phyloP scores from a whole-genome alignment of 179 eudicot genomes.

The Beta lomatogona region DNA sequence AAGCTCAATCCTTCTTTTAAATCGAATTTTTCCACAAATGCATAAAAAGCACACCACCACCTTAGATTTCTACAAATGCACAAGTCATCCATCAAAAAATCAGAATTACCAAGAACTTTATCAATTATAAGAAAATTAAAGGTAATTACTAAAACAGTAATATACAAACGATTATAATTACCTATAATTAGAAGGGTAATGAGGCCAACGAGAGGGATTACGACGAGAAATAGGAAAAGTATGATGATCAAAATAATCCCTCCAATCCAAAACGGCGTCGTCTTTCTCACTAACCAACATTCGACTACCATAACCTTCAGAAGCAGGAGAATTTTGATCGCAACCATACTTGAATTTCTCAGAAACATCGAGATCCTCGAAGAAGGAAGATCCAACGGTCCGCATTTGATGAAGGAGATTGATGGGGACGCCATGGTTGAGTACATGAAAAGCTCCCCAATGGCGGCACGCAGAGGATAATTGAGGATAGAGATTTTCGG shows the following conservation, averaged over 20 bases:
- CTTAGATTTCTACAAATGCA: too few relatives aligned
- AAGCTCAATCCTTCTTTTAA: background rate
- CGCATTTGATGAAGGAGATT: conserved; percentile 54
- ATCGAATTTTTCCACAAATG: too few relatives aligned
- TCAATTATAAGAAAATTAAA: background rate
- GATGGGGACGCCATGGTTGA: conserved; percentile 63
- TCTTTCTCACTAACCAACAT: conserved; percentile 65
- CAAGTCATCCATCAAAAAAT: too few relatives aligned
- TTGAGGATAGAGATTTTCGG: conserved; percentile 26
- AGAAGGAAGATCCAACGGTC: conserved; percentile 56
- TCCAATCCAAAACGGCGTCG: conserved; percentile 89
- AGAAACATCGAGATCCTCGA: conserved; percentile 46
- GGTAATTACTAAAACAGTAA: background rate
- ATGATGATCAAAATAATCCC: conserved; percentile 95
- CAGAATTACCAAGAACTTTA: too few relatives aligned
- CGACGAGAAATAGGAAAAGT: conserved; percentile 73
- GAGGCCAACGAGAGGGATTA: conserved; percentile 66
- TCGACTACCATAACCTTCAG: conserved; percentile 89
- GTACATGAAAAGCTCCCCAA: conserved; percentile 89
- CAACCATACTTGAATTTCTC: conserved; percentile 63
- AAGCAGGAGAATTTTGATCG: conserved; percentile 49
- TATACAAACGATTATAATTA: background rate
- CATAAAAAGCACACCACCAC: background rate
- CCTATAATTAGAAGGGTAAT: conserved; percentile 72
- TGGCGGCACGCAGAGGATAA: conserved; percentile 53